These are phyloP conservation scores for Hyphodiscus hymeniophilus DNA, from an alignment of 495 filamentous ascomycete genomes.

Conservation along the genomic window DNA sequence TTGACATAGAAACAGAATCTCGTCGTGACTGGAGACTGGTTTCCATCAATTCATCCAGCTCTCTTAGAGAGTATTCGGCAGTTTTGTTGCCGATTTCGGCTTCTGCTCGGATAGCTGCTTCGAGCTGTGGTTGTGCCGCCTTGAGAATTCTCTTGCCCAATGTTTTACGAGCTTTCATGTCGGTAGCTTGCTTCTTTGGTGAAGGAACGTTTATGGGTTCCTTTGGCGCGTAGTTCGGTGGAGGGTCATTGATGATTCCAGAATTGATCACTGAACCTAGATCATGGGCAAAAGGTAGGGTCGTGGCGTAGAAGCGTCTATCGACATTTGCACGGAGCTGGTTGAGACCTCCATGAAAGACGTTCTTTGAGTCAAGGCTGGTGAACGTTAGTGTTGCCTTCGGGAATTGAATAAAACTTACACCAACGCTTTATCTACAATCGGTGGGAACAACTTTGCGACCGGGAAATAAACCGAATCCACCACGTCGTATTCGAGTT, in stretches of 20 bases:
- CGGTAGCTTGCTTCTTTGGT: conserved; percentile 11
- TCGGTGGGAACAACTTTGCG: conserved; percentile 63
- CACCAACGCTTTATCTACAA: conserved; percentile 66
- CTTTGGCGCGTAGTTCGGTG: conserved; percentile 16
- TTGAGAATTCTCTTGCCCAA: conserved; percentile 80
- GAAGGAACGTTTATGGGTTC: conserved; percentile 23
- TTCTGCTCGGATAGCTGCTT: conserved; percentile 71
- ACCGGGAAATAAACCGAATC: conserved; percentile 89
- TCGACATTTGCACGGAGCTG: conserved; percentile 58
- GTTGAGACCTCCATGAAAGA: conserved; percentile 58
- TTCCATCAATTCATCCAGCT: conserved; percentile 67
- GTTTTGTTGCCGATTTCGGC: conserved; percentile 63
- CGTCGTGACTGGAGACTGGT: conserved; percentile 32
- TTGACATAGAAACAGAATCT: conserved; percentile 9
- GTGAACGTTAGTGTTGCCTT: conserved; percentile 27
- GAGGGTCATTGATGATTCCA: conserved; percentile 45
- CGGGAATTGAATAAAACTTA: too few species aligned
- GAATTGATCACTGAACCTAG: conserved; percentile 59
- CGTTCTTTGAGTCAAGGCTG: conserved; percentile 65
- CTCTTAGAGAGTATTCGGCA: conserved; percentile 59
- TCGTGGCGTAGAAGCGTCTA: conserved; percentile 65
- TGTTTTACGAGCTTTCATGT: conserved; percentile 51
- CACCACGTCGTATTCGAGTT: conserved; percentile 65
- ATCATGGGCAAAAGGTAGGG: conserved; percentile 64
- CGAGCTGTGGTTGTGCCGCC: conserved; percentile 64